Base-by-base conservation (phyloP, 1,139 yeast species). In the Pneumocystis murina region DNA sequence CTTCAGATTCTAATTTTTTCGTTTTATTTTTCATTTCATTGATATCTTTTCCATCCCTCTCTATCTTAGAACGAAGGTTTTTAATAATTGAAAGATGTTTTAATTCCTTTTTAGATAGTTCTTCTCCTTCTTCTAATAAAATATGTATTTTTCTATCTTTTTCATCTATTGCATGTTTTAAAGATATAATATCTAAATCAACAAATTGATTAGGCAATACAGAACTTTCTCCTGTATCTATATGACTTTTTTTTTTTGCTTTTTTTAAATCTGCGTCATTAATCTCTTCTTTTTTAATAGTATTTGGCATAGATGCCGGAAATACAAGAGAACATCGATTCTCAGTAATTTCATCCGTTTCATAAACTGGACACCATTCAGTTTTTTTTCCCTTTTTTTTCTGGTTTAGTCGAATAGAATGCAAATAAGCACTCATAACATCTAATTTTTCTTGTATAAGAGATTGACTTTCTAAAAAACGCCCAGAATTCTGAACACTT, bases 91-190 rank as follows among this genome's bases (percentile, higher is more conserved):
- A 88, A 70, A 82, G 84, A 64, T 85, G 79, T 68, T 82, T 82
- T 48, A 89, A 77, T 70, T 92, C 97, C 67, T 83, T 86, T 66
- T 81, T 80, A 0, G 96, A 85, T 57, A 91, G 75, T 38, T 81
- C 82, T 67, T 87, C 86, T 3, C 97, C 97, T 73, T 91, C 97
- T 65, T 81, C 83, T 71, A 86, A 73, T 48, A 91, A 76, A 67
- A 79, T 75, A 35, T 82, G 85, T 66, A 86, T 79, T 54, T 78
- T 77, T 35, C 77, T 78, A 61, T 86, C 90, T 68, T 81, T 81
- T 59, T 79, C 82, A 3, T 78, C 75, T 7, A 77, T 67, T 74
- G 78, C 62, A 41, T 62, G 61, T 41, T 65, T 65, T 24, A 67
- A 12, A 48, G 55, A 16, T 24, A 48, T 48, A 24, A 48, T 24